Conservation (phyloP, 768 basidiomycete species). For the Daedaleopsis nitida region DNA sequence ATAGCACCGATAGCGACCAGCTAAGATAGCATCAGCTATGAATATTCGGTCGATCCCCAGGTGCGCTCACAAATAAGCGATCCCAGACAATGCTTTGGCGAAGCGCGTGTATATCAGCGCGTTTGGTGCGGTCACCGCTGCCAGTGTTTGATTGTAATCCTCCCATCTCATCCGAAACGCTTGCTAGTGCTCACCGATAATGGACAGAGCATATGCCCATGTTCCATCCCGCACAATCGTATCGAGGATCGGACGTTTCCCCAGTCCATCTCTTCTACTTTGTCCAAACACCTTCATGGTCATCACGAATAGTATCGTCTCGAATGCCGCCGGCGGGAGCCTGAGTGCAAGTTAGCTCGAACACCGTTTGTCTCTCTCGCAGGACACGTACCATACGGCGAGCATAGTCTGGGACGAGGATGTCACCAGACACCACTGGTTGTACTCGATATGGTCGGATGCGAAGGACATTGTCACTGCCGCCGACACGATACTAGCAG, state of each 20-base stretch:
- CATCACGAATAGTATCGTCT: conserved; percentile 11
- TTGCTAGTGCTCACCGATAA: background rate
- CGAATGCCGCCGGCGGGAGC: conserved; percentile 2
- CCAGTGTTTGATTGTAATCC: background rate
- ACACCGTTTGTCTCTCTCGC: background rate
- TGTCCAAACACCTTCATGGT: conserved; percentile 7
- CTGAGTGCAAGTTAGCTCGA: background rate
- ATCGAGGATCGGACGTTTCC: background rate
- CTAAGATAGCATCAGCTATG: background rate
- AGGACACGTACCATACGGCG: background rate
- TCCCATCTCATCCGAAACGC: background rate
- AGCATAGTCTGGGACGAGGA: background rate
- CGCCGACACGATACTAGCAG: background rate
- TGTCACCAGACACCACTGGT: background rate
- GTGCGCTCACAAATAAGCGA: conserved; percentile 16
- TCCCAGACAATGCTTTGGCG: conserved; percentile 6
- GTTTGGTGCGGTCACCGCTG: conserved; percentile 21
- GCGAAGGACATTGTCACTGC: background rate
- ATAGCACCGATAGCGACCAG: conserved; percentile 11
- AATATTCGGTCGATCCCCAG: background rate
- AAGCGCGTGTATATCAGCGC: conserved; percentile 13
- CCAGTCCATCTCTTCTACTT: background rate
- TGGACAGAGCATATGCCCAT: conserved; percentile 10
- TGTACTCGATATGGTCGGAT: background rate
- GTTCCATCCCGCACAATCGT: conserved; percentile 12